Evolutionary conservation across 805 yeast species (phyloP).

Genomic region (Yarrowia bubula): DNA sequence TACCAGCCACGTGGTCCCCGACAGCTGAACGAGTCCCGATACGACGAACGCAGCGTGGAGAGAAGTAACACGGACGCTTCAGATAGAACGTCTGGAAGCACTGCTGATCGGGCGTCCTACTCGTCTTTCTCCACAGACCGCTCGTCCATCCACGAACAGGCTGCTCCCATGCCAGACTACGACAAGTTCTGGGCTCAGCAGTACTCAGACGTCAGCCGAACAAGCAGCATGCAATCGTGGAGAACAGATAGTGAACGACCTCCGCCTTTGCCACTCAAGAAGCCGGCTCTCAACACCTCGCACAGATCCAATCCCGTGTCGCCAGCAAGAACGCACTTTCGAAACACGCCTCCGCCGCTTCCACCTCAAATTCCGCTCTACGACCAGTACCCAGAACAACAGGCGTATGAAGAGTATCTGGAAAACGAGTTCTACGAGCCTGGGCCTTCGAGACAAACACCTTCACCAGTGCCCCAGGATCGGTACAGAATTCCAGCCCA

Average conservation of each 20-base stretch:
- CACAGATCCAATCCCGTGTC: neutral
- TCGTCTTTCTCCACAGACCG: neutral
- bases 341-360: slow-evolving; percentile 8
- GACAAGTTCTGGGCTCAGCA: slow-evolving; percentile 11
- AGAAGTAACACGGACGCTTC: slow-evolving; percentile 13
- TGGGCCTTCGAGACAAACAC: neutral
- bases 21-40: slow-evolving; percentile 3
- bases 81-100: neutral
- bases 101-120: neutral
- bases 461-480: neutral
- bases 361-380: slow-evolving; percentile 5
- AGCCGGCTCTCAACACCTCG: slow-evolving; percentile 18
- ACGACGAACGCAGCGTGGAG: neutral
- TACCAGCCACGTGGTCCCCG: slow-evolving; percentile 14
- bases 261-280: slow-evolving; percentile 10
- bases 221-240: slow-evolving; percentile 9
- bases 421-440: neutral
- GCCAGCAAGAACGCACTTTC: neutral
- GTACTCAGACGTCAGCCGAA: neutral
- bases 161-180: neutral
- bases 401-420: slow-evolving; percentile 4
- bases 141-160: neutral
- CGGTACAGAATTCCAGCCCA: slow-evolving; percentile 4
- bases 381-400: neutral
- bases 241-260: slow-evolving; percentile 13